Evolutionary conservation across 1,284 basidiomycete genomes (phyloP).

Genomic region (Cronartium ribicola): DNA sequence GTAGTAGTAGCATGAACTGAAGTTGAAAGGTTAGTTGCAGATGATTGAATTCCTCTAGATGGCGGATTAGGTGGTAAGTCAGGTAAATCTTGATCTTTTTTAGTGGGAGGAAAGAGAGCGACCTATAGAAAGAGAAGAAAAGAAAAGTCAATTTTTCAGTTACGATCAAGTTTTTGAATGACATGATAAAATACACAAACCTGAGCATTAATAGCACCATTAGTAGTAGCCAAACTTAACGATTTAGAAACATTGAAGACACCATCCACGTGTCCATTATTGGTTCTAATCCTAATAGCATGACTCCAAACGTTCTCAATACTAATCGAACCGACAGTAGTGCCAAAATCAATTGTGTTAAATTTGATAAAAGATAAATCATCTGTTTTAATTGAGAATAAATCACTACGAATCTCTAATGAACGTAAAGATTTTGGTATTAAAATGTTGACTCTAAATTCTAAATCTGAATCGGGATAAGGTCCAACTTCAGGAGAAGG

Average conservation of each 20-base stretch:
- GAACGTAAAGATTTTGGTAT: constrained; percentile 8
- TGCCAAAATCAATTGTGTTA: constrained; percentile 9
- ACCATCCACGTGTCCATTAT: constrained; percentile 28
- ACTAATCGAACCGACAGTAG: constrained; percentile 17
- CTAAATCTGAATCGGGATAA: constrained; percentile 34
- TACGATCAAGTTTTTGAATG: not conserved
- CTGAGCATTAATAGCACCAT: constrained; percentile 31
- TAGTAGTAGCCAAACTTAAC: constrained; percentile 31
- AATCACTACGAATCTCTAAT: constrained; percentile 13
- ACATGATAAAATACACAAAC: not conserved
- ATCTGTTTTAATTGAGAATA: constrained; percentile 10
- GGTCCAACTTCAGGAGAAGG: constrained; percentile 35
- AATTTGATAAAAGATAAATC: constrained; percentile 2
- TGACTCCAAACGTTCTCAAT: constrained; percentile 4
- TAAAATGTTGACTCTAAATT: constrained; percentile 22
- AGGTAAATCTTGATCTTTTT: not conserved
- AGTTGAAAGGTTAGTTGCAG: not conserved
- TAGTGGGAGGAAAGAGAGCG: not conserved
- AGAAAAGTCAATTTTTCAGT: not conserved
- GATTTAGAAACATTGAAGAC: constrained; percentile 18
- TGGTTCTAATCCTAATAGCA: constrained; percentile 14
- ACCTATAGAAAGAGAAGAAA: constrained; percentile 1
- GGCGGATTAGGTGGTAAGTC: constrained; percentile 6
- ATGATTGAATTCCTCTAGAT: not conserved
- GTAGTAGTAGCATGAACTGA: constrained; percentile 22